These are phyloP conservation scores for Salix viminalis DNA, from an alignment of 345 rosid genomes.

Conservation along the genomic window DNA sequence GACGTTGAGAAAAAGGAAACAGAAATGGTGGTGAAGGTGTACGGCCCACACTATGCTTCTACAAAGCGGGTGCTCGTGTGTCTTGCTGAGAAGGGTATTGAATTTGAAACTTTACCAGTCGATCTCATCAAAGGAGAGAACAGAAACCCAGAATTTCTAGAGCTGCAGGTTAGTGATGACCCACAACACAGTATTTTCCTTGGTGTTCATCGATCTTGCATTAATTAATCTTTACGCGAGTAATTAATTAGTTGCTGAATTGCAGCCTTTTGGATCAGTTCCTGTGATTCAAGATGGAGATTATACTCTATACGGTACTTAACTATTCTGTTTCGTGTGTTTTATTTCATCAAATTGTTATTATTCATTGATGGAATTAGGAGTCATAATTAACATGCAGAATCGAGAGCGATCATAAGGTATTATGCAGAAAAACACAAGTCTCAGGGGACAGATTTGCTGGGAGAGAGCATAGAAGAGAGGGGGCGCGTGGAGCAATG, in stretches of 20 bases:
- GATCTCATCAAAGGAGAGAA: conserved; percentile 67
- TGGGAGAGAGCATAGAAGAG: conserved; percentile 39
- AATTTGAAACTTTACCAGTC: conserved; percentile 54
- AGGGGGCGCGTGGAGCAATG: conserved; percentile 66
- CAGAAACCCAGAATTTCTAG: conserved; percentile 46
- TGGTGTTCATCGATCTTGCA: not conserved
- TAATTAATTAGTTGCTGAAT: not conserved
- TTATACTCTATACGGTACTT: conserved; percentile 54
- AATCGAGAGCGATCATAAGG: conserved; percentile 67
- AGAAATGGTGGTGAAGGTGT: conserved; percentile 62
- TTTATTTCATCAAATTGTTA: not conserved
- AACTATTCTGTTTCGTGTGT: not conserved
- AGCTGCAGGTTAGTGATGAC: conserved; percentile 42
- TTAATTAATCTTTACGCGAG: not conserved
- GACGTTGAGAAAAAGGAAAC: not conserved
- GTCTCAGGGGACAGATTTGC: conserved; percentile 40
- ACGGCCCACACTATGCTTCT: conserved; percentile 48
- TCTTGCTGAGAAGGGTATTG: conserved; percentile 48
- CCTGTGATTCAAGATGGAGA: conserved; percentile 77
- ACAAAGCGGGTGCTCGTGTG: conserved; percentile 51
- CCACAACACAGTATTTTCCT: not conserved
- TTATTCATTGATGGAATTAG: no score
- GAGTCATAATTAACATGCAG: conserved; percentile 17
- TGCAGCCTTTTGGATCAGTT: conserved; percentile 65
- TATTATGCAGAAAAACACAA: conserved; percentile 63